Conservation (phyloP, 148 eudicot species). For the Linanthus parryae region DNA sequence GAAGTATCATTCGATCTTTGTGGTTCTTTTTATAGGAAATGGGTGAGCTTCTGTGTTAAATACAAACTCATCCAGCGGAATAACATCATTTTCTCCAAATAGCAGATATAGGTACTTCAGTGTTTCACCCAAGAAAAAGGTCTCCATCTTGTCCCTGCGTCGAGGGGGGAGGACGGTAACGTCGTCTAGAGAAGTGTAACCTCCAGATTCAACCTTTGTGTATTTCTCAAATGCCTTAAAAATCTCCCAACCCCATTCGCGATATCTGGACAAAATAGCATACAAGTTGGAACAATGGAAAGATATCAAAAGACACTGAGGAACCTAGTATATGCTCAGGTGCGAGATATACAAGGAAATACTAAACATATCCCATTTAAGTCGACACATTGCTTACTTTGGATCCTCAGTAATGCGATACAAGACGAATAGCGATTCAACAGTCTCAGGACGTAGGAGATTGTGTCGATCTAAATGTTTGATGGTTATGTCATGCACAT, state of each 20-base stretch:
- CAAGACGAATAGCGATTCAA: slow-evolving; percentile 81
- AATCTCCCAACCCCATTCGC: slow-evolving; percentile 98
- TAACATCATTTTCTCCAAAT: slow-evolving; percentile 41
- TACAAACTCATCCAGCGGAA: slow-evolving; percentile 75
- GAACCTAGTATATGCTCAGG: neutral
- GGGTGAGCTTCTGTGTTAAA: slow-evolving; percentile 98
- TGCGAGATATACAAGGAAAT: slow-evolving; percentile 1
- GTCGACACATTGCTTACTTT: slow-evolving; percentile 70
- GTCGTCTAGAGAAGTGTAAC: slow-evolving; percentile 87
- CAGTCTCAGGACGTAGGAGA: slow-evolving; percentile 97
- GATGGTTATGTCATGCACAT: slow-evolving; percentile 67
- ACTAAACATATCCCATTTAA: slow-evolving; percentile 5
- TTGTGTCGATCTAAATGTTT: slow-evolving; percentile 87
- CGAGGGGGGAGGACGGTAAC: slow-evolving; percentile 83
- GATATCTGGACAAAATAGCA: slow-evolving; percentile 53
- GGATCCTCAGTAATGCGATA: slow-evolving; percentile 93
- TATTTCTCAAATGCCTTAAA: slow-evolving; percentile 92
- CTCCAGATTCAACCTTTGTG: slow-evolving; percentile 87
- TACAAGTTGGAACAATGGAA: slow-evolving; percentile 6
- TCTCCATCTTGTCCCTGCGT: slow-evolving; percentile 96
- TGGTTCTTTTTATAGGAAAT: slow-evolving; percentile 44
- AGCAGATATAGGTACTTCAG: slow-evolving; percentile 77
- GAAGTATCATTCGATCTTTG: slow-evolving; percentile 20
- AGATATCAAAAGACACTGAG: neutral
- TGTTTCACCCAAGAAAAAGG: slow-evolving; percentile 95